Evolutionary conservation across 2,329 filamentous ascomycete genomes (phyloP).

Genomic region (Exserohilum rostratum): DNA sequence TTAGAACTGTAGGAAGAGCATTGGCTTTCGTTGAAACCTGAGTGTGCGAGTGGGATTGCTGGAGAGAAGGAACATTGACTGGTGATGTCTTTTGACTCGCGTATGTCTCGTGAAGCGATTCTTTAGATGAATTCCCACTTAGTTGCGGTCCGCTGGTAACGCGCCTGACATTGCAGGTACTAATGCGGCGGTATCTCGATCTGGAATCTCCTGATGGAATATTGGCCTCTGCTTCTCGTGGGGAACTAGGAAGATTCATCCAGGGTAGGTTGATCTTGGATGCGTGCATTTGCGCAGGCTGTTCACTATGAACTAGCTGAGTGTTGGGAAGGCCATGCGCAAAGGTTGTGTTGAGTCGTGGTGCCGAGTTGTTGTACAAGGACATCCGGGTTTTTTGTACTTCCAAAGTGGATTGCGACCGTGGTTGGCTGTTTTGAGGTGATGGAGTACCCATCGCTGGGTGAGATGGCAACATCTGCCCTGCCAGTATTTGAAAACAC

Average conservation of each 20-base stretch:
- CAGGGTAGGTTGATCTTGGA: background rate
- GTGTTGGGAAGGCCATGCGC: conserved; percentile 14
- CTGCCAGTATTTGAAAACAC: conserved; percentile 35
- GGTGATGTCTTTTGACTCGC: background rate
- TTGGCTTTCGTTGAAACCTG: background rate
- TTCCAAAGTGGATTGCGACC: conserved; percentile 17
- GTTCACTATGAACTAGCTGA: conserved; percentile 17
- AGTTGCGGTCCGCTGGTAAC: conserved; percentile 4
- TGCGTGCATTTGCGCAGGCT: background rate
- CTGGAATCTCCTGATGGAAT: conserved; percentile 2
- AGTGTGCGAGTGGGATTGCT: background rate
- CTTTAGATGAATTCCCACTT: background rate
- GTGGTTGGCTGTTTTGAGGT: conserved; percentile 4
- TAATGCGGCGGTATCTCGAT: conserved; percentile 22
- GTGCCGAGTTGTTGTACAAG: conserved; percentile 21
- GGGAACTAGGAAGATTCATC: background rate
- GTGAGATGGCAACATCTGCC: conserved; percentile 31
- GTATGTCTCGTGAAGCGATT: background rate
- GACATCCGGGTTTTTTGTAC: conserved; percentile 11
- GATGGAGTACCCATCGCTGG: conserved; percentile 31
- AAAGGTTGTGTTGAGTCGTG: background rate
- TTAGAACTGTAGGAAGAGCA: background rate
- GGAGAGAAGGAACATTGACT: background rate
- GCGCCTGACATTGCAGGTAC: conserved; percentile 12
- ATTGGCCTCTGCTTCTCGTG: background rate